These are phyloP conservation scores for Fusarium austroafricanum DNA, from an alignment of 2,329 filamentous ascomycete species.

Conservation along the genomic window DNA sequence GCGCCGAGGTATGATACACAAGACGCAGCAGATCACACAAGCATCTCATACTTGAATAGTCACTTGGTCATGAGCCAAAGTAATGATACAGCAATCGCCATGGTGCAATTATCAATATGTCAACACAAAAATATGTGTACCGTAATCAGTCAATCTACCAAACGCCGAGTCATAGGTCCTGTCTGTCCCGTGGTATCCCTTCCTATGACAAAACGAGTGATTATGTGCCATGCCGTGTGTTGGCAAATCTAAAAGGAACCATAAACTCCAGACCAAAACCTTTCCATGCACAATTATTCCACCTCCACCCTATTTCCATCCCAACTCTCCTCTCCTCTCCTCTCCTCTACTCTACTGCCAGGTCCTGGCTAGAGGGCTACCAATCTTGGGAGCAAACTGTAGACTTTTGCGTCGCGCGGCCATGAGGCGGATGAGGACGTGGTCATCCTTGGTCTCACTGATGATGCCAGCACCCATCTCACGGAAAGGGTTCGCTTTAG, in stretches of 20 bases:
- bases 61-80: background rate
- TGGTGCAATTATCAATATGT: slow-evolving; percentile 20
- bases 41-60: background rate
- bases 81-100: slow-evolving; percentile 2
- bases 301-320: background rate
- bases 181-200: slow-evolving; percentile 42
- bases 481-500: slow-evolving; percentile 56
- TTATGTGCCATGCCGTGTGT: slow-evolving; percentile 28
- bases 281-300: slow-evolving; percentile 30
- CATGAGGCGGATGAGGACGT: slow-evolving; percentile 72
- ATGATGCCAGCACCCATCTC: slow-evolving; percentile 60
- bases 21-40: background rate
- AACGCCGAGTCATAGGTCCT: slow-evolving; percentile 40
- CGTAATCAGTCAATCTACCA: slow-evolving; percentile 26
- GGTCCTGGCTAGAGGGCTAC: slow-evolving; percentile 74
- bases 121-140: slow-evolving; percentile 11
- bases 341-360: slow-evolving; percentile 55
- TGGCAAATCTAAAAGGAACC: slow-evolving; percentile 27
- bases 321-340: slow-evolving; percentile 21
- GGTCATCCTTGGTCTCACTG: slow-evolving; percentile 64
- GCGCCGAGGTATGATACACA: background rate
- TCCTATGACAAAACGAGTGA: slow-evolving; percentile 42
- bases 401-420: slow-evolving; percentile 80
- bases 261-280: slow-evolving; percentile 29
- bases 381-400: slow-evolving; percentile 80